Conservation (phyloP, 2,329 filamentous ascomycete genomes). For the Ascochyta pisi region DNA sequence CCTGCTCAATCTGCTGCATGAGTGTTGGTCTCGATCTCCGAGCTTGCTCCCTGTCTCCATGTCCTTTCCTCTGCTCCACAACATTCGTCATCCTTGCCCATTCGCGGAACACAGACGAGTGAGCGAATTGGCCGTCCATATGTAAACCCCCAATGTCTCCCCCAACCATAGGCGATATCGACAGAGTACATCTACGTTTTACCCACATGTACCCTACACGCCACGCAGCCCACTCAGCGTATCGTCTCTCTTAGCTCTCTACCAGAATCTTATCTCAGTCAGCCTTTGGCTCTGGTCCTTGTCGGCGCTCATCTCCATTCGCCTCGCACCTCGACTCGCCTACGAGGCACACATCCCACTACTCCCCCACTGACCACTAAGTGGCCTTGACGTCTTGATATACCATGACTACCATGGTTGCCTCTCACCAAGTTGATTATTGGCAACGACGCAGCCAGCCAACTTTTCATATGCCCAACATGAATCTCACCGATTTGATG, state of each 20-base stretch:
- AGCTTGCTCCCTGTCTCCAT: constrained; percentile 37
- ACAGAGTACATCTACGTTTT: constrained; percentile 38
- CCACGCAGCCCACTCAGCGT: constrained; percentile 19
- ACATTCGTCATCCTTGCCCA: constrained; percentile 44
- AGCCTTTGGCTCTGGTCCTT: constrained; percentile 35
- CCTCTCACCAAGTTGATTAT: constrained; percentile 42
- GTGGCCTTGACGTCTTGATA: constrained; percentile 29
- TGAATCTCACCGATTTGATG: constrained; percentile 40
- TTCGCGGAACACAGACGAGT: constrained; percentile 39
- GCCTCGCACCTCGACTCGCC: constrained; percentile 25
- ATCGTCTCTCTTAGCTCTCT: neutral
- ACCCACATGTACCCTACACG: constrained; percentile 42
- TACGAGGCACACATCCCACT: constrained; percentile 29
- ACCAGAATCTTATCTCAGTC: constrained; percentile 13
- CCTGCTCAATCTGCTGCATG: constrained; percentile 43
- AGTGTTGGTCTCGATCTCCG: constrained; percentile 41
- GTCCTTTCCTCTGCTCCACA: constrained; percentile 40
- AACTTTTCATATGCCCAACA: constrained; percentile 38
- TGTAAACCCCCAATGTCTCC: constrained; percentile 45
- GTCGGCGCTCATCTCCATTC: constrained; percentile 27
- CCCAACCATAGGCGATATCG: constrained; percentile 33
- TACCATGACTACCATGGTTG: constrained; percentile 49
- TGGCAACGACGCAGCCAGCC: constrained; percentile 46
- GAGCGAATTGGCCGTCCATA: constrained; percentile 40
- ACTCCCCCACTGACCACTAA: constrained; percentile 14